Evolutionary conservation across 495 filamentous ascomycete genomes (phyloP).

Genomic region (Talaromyces ruber): DNA sequence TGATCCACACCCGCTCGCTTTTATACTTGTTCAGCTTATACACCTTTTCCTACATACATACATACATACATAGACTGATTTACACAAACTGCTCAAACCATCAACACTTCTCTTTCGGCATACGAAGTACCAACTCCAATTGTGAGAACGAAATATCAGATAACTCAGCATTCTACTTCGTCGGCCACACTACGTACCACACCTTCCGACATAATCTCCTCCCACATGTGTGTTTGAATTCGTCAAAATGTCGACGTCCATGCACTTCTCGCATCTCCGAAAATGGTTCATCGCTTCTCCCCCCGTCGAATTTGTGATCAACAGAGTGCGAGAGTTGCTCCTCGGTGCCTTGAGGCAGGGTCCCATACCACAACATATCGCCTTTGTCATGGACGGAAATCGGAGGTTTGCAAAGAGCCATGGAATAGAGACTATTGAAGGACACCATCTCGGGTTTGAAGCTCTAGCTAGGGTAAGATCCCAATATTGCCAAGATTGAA

Average conservation of each 20-base stretch:
- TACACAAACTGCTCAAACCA: not conserved
- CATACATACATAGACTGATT: not conserved
- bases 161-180: not conserved
- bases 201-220: not conserved
- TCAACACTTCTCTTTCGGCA: not conserved
- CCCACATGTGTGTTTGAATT: not conserved
- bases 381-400: slow-evolving; percentile 99
- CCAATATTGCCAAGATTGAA: not conserved
- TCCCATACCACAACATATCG: slow-evolving; percentile 86
- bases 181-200: not conserved
- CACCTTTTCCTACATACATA: not conserved
- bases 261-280: slow-evolving; percentile 65
- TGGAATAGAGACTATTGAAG: slow-evolving; percentile 93
- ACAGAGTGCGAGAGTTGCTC: slow-evolving; percentile 64
- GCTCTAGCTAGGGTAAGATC: slow-evolving; percentile 67
- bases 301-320: slow-evolving; percentile 74
- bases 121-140: not conserved
- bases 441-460: slow-evolving; percentile 95
- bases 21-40: not conserved
- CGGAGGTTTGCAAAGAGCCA: slow-evolving; percentile 80
- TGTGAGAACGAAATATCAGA: not conserved
- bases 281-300: slow-evolving; percentile 88
- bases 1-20: not conserved
- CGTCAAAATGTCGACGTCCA: slow-evolving; percentile 35
- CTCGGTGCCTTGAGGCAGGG: slow-evolving; percentile 85